phyloP scores from a whole-genome alignment of 2,329 filamentous ascomycete species.

The Arthrobotrys pseudoclavata region DNA sequence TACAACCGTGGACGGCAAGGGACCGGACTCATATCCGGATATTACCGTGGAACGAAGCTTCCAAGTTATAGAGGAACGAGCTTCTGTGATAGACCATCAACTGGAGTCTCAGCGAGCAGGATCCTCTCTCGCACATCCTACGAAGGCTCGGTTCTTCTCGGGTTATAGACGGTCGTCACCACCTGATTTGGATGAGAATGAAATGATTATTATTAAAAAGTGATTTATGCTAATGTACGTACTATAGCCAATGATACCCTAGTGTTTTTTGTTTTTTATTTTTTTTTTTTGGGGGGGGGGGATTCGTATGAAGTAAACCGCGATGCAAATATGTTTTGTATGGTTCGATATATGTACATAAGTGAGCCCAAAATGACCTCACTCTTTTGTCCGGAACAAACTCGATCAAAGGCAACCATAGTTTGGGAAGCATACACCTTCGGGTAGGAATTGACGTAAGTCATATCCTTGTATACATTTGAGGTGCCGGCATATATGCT shows the following conservation, averaged over 20 bases:
- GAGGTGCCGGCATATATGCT: background rate
- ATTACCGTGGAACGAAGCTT: conserved; percentile 59
- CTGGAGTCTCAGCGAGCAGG: conserved; percentile 39
- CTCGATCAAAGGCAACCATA: background rate
- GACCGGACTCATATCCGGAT: conserved; percentile 43
- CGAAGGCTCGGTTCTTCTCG: conserved; percentile 39
- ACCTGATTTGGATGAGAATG: conserved; percentile 28
- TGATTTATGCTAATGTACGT: conserved; percentile 21
- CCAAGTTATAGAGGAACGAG: conserved; percentile 52
- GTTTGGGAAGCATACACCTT: background rate
- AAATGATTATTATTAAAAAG: conserved; percentile 49
- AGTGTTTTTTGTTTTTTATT: background rate
- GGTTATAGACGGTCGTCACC: conserved; percentile 37
- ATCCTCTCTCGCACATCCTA: conserved; percentile 18
- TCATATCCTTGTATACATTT: background rate
- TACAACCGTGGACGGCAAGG: conserved; percentile 14
- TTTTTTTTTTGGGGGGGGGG: background rate
- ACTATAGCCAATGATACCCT: conserved; percentile 39
- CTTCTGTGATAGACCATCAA: conserved; percentile 50
- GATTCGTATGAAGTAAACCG: conserved; percentile 1
- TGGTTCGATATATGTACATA: conserved; percentile 32
- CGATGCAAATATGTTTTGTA: conserved; percentile 12
- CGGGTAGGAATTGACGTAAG: background rate
- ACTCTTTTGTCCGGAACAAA: background rate
- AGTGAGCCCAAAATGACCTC: background rate